These are phyloP conservation scores for Picochlorum sp. DNA, from an alignment of 139 green algal genomes.

Conservation along the genomic window DNA sequence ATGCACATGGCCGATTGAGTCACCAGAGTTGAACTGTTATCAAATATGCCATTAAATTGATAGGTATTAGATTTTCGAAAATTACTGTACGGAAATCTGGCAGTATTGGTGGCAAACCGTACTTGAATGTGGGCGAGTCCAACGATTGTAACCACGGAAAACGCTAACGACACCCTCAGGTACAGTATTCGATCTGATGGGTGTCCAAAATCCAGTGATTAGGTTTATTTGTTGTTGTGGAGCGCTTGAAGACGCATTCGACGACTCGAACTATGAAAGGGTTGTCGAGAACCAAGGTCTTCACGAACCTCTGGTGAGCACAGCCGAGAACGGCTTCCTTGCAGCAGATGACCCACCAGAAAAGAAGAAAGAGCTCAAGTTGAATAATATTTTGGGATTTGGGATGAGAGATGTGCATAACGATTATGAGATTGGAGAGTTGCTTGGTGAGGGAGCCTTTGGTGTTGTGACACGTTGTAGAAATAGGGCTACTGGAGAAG, in stretches of 20 bases:
- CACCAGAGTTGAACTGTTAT: no score
- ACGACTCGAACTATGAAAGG: not conserved
- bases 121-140: no score
- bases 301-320: not conserved
- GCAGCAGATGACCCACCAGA: no score
- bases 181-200: not conserved
- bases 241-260: not conserved
- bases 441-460: constrained; percentile 25
- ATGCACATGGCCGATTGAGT: no score
- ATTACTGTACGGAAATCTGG: no score
- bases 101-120: no score
- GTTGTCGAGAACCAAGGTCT: not conserved
- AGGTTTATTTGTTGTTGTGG: not conserved
- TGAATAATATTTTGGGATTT: constrained; percentile 13
- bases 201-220: not conserved
- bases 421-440: constrained; percentile 15
- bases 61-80: no score
- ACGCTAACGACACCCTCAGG: no score
- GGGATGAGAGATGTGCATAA: constrained; percentile 15
- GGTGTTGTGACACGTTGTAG: constrained; percentile 23
- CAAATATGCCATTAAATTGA: no score
- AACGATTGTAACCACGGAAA: no score
- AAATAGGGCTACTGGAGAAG: constrained; percentile 14
- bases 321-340: no score
- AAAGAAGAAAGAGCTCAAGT: not conserved